Evolutionary conservation across 441 rosid genomes (phyloP), one percentile per base, ranked within the genome.

Genomic region (Hura crepitans): DNA sequence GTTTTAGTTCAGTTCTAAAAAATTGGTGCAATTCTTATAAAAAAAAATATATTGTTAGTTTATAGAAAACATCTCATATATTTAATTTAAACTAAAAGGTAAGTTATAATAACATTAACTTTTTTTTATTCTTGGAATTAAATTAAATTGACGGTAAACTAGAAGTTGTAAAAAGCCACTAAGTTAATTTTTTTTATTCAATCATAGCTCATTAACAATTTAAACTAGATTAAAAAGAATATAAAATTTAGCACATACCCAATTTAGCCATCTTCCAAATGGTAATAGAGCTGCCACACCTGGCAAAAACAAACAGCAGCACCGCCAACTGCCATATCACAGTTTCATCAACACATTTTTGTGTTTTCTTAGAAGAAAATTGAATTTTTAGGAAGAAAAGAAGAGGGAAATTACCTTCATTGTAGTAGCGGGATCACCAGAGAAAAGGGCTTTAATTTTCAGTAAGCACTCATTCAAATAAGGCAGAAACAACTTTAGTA

Each of bases 371-470:
- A 18, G 5, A 11, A 20, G 25, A 0, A 0, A 30, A n/a, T n/a
- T n/a, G n/a, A n/a, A n/a, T n/a, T n/a, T n/a, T n/a, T n/a, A n/a
- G n/a, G n/a, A n/a, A 5, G 15, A 28, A 11, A 10, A 11, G 6
- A 18, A 35, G 11, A 23, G 42, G 13, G 51, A 56, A 17, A 35
- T 70, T 70, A 88, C 98, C 92, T 92, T 94, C 92, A 94, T 91
- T 7, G 99, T 92, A 17, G 96, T 92, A 30, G 92, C 76, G 60
- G 98, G 94, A 74, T 94, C 97, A 43, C 97, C 98, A 27, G 96
- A 86, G 75, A 94, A 91, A 60, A 90, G 91, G 60, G 94, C 90
- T 74, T 73, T 92, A 27, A 94, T 77, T 73, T 87, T 91, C 73
- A 84, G 42, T 6, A 92, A 62, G 77, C 85, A 84, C 86, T 91